These are phyloP conservation scores for Umbilicus rupestris DNA, from an alignment of 164 flowering plant genomes.

Conservation along the genomic window DNA sequence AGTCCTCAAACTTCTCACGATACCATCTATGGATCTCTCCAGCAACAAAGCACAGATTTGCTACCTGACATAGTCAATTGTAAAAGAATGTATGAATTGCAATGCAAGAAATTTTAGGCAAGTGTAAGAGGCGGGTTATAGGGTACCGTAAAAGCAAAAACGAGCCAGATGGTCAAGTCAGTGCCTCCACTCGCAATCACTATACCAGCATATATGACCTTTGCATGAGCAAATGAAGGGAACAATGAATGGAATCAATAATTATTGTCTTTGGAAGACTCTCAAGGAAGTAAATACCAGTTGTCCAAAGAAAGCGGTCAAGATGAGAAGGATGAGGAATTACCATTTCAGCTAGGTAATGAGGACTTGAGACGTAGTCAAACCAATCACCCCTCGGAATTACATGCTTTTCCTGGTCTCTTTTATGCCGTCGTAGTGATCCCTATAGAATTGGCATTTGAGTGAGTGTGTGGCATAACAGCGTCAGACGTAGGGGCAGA, in stretches of 20 bases:
- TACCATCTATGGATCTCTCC: conserved; percentile 89
- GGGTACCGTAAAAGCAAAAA: conserved; percentile 70
- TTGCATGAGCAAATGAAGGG: conserved; percentile 3
- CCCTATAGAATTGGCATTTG: conserved; percentile 40
- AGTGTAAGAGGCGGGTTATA: background rate
- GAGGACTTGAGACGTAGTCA: conserved; percentile 74
- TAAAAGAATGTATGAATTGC: background rate
- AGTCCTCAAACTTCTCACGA: conserved; percentile 55
- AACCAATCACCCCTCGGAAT: conserved; percentile 95
- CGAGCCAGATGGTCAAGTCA: conserved; percentile 67
- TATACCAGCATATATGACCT: conserved; percentile 81
- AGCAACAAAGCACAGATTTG: conserved; percentile 63
- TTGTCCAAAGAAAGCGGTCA: background rate
- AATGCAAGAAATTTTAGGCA: background rate
- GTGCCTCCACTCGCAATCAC: conserved; percentile 73
- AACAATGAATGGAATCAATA: background rate
- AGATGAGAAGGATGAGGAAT: background rate
- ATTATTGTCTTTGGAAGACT: background rate
- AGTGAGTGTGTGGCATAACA: no score
- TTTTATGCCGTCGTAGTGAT: conserved; percentile 35
- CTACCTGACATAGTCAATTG: conserved; percentile 38
- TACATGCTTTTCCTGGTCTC: conserved; percentile 37
- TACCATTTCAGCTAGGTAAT: conserved; percentile 90
- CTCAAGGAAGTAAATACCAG: background rate
- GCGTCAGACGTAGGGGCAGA: background rate